Conservation (phyloP, 2,329 filamentous ascomycete genomes). For the Fusarium sp. region DNA sequence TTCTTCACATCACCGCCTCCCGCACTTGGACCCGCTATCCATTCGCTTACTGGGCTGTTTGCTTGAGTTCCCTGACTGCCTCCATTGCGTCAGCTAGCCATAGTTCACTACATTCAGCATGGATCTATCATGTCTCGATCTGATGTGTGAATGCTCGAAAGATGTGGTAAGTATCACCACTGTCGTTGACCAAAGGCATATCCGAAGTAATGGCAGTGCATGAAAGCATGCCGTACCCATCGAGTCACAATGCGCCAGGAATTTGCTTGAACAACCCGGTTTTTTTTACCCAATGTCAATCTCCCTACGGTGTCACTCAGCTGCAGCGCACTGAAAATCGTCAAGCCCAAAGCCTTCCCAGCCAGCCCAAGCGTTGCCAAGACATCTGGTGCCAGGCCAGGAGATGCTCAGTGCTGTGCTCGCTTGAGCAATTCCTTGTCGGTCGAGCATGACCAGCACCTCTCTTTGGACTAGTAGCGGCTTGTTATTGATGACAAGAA, state of each 20-base stretch:
- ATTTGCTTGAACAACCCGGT: slow-evolving; percentile 26
- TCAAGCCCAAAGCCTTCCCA: slow-evolving; percentile 26
- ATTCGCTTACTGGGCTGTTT: slow-evolving; percentile 31
- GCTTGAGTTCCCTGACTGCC: slow-evolving; percentile 23
- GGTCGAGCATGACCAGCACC: slow-evolving; percentile 14
- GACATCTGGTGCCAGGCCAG: slow-evolving; percentile 35
- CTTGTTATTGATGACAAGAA: slow-evolving; percentile 31
- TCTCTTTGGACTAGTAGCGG: slow-evolving; percentile 23
- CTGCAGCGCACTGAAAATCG: slow-evolving; percentile 31
- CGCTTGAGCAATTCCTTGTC: slow-evolving; percentile 28
- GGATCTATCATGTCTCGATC: slow-evolving; percentile 25
- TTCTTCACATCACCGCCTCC: slow-evolving; percentile 41
- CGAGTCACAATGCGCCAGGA: slow-evolving; percentile 19
- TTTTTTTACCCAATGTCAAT: slow-evolving; percentile 40
- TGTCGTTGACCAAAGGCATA: slow-evolving; percentile 13
- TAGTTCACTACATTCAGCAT: slow-evolving; percentile 10
- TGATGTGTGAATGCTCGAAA: background rate
- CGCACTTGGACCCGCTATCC: slow-evolving; percentile 34
- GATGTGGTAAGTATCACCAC: slow-evolving; percentile 12
- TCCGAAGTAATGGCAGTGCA: slow-evolving; percentile 20
- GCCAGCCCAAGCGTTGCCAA: slow-evolving; percentile 44
- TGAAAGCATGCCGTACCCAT: slow-evolving; percentile 6
- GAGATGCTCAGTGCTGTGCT: slow-evolving; percentile 35
- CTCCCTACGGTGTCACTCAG: slow-evolving; percentile 30
- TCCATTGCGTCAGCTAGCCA: slow-evolving; percentile 43